Conservation (phyloP, 148 eudicot species). For the Rhododendron ferrugineum region DNA sequence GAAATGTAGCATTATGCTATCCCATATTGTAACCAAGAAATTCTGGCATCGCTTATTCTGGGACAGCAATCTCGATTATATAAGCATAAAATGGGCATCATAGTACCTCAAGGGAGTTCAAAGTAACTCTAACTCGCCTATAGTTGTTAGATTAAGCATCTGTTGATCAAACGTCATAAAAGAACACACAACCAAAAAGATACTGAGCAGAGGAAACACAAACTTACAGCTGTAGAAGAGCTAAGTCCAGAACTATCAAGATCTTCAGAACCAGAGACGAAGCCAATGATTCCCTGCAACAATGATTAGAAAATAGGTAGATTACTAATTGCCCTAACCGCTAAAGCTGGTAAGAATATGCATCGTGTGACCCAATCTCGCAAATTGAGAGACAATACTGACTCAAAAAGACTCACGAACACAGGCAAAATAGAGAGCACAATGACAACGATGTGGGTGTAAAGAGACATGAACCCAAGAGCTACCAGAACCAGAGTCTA, state of each 20-base stretch:
- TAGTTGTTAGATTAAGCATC: background rate
- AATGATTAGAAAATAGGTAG: background rate
- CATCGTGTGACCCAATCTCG: background rate
- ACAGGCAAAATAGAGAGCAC: background rate
- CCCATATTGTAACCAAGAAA: background rate
- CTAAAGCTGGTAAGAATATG: background rate
- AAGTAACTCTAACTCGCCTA: background rate
- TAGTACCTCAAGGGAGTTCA: background rate
- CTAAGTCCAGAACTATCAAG: conserved; percentile 98
- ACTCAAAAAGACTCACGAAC: background rate
- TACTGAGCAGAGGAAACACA: conserved; percentile 8
- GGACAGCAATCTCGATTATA: background rate
- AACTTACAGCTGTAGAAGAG: conserved; percentile 99
- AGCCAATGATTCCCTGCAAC: conserved; percentile 82
- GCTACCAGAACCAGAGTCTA: background rate
- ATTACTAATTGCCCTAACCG: background rate
- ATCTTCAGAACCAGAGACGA: conserved; percentile 68
- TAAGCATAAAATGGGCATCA: background rate
- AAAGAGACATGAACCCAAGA: background rate
- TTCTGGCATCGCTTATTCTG: background rate
- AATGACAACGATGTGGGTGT: background rate
- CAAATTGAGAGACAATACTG: background rate
- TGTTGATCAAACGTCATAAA: background rate
- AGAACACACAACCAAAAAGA: conserved; percentile 1
- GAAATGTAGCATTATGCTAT: background rate